Base-by-base conservation (phyloP, 2,329 filamentous ascomycete species). In the Ophiostoma ips region DNA sequence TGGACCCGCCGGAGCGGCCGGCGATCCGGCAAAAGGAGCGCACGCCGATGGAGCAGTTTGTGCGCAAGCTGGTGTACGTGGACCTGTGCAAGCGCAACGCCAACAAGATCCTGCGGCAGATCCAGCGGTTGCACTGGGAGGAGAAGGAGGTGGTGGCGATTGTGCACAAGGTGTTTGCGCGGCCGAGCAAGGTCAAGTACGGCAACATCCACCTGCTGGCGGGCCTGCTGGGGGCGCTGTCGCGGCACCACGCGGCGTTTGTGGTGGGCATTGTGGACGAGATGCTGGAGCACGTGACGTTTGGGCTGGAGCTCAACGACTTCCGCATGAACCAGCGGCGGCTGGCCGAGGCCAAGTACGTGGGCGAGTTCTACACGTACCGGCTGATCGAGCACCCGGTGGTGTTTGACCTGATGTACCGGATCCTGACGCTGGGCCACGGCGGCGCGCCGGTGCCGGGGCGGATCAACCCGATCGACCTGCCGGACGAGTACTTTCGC, bases 21-120 rank as follows among this genome's bases (percentile, higher is more conserved):
- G 89, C 92, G 0, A 95, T 98, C 50, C 84, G 94, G 64, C 90
- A 96, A 62, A 98, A 96, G 64, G 92, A 98, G 65, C 79, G 92
- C 44, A 94, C 88, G 0, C 89, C 92, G 0, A 84, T 92, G 62
- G 90, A 98, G 58, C 73, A 94, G 24, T 98, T 94, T 62, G 81
- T 98, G 53, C 84, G 89, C 45, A 94, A 95, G 66, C 73, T 98
- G 46, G 76, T 98, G 55, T 98, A 96, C 61, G 70, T 88, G 47
- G 94, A 98, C 61, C 80, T 98, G 71, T 95, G 85, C 53, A 95
- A 92, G 68, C 83, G 89, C 52, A 94, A 90, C 57, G 86, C 95
- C 57, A 88, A 89, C 59, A 95, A 90, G 67, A 83, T 95, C 47
- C 73, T 95, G 55, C 95, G 94, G 67, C 87, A 95, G 58, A 85